Percentiles rank a stretch among this genome's conserved stretches.
Conservation (phyloP, 2,329 filamentous ascomycete genomes). For the Pezizomycotina sp. region DNA sequence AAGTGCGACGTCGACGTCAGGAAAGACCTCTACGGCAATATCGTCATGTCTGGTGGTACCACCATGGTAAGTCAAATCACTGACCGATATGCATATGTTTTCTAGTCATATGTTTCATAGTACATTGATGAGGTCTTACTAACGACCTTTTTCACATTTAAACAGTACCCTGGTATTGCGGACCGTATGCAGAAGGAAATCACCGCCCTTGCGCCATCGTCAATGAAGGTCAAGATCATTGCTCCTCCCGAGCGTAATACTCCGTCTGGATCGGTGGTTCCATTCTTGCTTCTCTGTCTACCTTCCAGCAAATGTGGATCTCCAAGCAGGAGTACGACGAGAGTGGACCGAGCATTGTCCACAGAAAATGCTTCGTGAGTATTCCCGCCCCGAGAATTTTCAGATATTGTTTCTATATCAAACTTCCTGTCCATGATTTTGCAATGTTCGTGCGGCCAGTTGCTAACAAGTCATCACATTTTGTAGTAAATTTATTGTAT, state of each 20-base stretch:
- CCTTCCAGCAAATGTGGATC: constrained; percentile 99
- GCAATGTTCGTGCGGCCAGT: too few species aligned
- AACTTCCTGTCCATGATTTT: constrained; percentile 9
- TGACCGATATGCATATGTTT: neutral
- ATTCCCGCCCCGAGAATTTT: constrained; percentile 22
- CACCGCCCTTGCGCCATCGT: constrained; percentile 94
- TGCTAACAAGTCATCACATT: neutral
- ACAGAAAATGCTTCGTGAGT: constrained; percentile 99
- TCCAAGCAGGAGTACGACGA: constrained; percentile 99
- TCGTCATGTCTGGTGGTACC: constrained; percentile 99
- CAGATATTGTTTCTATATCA: neutral
- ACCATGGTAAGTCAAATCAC: constrained; percentile 39
- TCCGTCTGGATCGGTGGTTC: constrained; percentile 99
- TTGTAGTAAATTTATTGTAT: constrained; percentile 3
- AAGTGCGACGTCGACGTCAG: constrained; percentile 99
- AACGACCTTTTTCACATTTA: too few species aligned
- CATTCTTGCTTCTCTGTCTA: constrained; percentile 96
- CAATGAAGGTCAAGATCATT: constrained; percentile 99
- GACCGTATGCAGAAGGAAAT: constrained; percentile 99
- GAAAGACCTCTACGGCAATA: constrained; percentile 99
- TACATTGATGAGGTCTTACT: too few species aligned
- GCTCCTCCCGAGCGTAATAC: constrained; percentile 99
- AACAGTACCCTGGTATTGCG: constrained; percentile 98
- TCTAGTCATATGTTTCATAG: constrained; percentile 6
- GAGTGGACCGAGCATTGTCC: constrained; percentile 96